Conservation (phyloP, 164 flowering plant species). For the Vitis rotundifolia region DNA sequence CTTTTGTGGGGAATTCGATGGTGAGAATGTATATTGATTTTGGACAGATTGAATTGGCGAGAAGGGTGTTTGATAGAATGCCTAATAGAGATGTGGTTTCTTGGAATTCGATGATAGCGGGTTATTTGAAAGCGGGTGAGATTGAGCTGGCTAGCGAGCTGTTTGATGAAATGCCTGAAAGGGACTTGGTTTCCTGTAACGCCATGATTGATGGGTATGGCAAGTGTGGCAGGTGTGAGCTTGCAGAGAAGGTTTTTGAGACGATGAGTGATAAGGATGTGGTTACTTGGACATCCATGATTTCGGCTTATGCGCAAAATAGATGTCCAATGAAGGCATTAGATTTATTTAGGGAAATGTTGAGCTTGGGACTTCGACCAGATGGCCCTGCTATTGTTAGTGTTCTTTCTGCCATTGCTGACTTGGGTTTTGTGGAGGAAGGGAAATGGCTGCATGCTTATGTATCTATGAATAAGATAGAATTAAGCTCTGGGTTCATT, state of each 20-base stretch:
- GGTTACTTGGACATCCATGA: slow-evolving; percentile 39
- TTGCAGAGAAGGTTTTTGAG: slow-evolving; percentile 20
- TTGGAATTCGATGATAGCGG: slow-evolving; percentile 29
- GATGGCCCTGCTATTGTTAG: slow-evolving; percentile 26
- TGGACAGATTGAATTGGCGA: slow-evolving; percentile 20
- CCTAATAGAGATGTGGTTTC: slow-evolving; percentile 23
- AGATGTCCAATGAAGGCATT: slow-evolving; percentile 25
- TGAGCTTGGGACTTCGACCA: slow-evolving; percentile 15
- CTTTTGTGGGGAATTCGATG: slow-evolving; percentile 19
- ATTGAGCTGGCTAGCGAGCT: slow-evolving; percentile 17
- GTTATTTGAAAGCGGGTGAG: slow-evolving; percentile 19
- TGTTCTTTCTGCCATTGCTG: slow-evolving; percentile 24
- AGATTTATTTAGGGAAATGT: slow-evolving; percentile 29
- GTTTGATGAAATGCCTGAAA: slow-evolving; percentile 32
- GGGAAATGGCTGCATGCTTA: slow-evolving; percentile 38
- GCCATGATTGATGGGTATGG: slow-evolving; percentile 27
- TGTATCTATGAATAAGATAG: slow-evolving; percentile 11
- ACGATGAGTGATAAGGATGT: slow-evolving; percentile 21
- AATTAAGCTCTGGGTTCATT: slow-evolving; percentile 20
- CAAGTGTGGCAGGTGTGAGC: slow-evolving; percentile 22
- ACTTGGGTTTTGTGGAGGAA: slow-evolving; percentile 32
- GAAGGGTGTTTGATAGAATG: slow-evolving; percentile 34
- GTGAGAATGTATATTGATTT: slow-evolving; percentile 23
- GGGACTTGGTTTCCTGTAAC: slow-evolving; percentile 29
- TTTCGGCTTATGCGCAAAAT: slow-evolving; percentile 20